Percentiles rank a stretch among this genome's conserved stretches.
These are phyloP conservation scores for Helianthus annuus DNA, from an alignment of 129 eudicot species.

Conservation along the genomic window HanXRQr2.0-SUNRISE NC_035434.2:106708709-106709208, in stretches of 20 bases:
- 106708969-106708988: too few species aligned
- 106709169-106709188: background rate
- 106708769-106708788: background rate
- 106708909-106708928: conserved; percentile 15
- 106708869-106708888: conserved; percentile 97
- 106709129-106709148: background rate
- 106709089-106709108: background rate
- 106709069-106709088: background rate
- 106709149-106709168: background rate
- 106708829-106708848: conserved; percentile 63
- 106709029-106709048: too few species aligned
- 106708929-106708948: too few species aligned
- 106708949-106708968: too few species aligned
- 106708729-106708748: background rate
- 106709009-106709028: too few species aligned
- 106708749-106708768: background rate
- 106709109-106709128: background rate
- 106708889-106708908: conserved; percentile 66
- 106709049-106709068: too few species aligned
- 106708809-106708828: conserved; percentile 96
- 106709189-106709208: background rate
- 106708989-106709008: too few species aligned
- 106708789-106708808: conserved; percentile 67
- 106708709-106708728: too few species aligned
- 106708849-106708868: conserved; percentile 76